Evolutionary conservation across 208 protist species (phyloP).

Genomic region (Acanthamoeba royreba): DNA sequence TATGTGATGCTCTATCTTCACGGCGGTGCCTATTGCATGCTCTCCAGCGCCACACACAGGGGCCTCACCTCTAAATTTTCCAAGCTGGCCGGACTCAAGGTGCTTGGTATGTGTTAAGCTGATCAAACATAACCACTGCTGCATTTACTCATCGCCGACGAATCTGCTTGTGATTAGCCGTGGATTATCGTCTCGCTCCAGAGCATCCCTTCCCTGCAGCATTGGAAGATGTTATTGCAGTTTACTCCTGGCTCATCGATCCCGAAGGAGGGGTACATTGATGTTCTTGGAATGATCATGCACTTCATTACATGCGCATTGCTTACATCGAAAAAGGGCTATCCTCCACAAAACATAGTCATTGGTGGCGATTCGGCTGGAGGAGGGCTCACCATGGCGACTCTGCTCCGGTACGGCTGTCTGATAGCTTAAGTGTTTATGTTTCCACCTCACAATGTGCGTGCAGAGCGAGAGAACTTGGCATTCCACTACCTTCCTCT

Average conservation of each 20-base stretch:
- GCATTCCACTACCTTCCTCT: background rate
- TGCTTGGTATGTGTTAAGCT: background rate
- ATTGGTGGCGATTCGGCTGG: constrained; percentile 33
- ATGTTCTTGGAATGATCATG: background rate
- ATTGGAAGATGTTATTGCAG: background rate
- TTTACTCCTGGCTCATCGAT: background rate
- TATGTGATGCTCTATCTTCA: background rate
- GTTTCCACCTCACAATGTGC: background rate
- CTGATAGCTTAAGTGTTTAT: background rate
- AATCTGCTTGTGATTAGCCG: background rate
- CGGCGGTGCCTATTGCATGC: background rate
- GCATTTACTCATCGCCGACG: background rate
- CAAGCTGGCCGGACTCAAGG: background rate
- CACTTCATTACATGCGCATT: background rate
- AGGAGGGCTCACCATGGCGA: background rate
- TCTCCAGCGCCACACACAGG: background rate
- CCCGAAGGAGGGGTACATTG: background rate
- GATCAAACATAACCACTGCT: background rate
- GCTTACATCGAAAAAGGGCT: background rate
- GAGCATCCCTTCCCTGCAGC: constrained; percentile 36
- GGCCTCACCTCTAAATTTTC: constrained; percentile 1
- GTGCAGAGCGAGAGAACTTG: background rate
- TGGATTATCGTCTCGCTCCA: background rate
- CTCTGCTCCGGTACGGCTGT: background rate
- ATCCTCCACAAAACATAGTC: background rate